Percentiles rank a stretch among this genome's conserved stretches.
Evolutionary conservation across 495 filamentous ascomycete genomes (phyloP).

Genomic region (Daldinia caldariorum): DNA sequence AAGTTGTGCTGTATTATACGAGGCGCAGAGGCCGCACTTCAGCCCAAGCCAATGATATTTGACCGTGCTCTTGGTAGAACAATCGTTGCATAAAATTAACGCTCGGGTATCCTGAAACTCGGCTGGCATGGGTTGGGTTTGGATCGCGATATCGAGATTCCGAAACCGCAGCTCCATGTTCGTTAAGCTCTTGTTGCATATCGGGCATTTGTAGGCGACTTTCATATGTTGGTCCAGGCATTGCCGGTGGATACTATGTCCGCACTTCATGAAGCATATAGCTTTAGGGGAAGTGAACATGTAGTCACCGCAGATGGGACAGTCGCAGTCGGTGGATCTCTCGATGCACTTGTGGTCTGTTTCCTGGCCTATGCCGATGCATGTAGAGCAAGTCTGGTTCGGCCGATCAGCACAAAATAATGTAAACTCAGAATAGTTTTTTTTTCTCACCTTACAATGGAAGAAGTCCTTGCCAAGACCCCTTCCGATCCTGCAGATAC

Average conservation of each 20-base stretch:
- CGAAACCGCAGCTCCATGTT: conserved; percentile 98
- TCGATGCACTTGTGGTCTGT: conserved; percentile 91
- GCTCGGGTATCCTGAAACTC: conserved; percentile 84
- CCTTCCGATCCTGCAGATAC: conserved; percentile 90
- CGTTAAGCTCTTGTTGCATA: conserved; percentile 89
- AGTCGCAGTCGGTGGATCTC: conserved; percentile 92
- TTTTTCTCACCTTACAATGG: conserved; percentile 85
- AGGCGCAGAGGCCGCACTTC: conserved; percentile 85
- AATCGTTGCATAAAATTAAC: conserved; percentile 92
- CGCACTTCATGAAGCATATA: conserved; percentile 95
- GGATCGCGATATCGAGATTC: conserved; percentile 84
- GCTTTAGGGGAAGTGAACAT: conserved; percentile 92
- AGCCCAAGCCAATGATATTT: conserved; percentile 94
- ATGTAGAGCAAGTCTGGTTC: conserved; percentile 83
- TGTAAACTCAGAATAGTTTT: neutral
- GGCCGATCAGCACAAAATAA: conserved; percentile 9
- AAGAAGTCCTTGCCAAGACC: conserved; percentile 96
- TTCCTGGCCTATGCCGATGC: conserved; percentile 83
- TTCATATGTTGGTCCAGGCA: conserved; percentile 89
- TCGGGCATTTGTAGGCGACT: conserved; percentile 90
- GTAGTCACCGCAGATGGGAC: conserved; percentile 97
- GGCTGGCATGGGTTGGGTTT: conserved; percentile 88
- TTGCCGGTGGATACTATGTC: conserved; percentile 90
- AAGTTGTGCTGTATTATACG: conserved; percentile 84
- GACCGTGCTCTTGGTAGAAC: conserved; percentile 82